These are phyloP conservation scores for Capsella rubella DNA, from an alignment of 441 rosid genomes.

Conservation along the genomic window DNA sequence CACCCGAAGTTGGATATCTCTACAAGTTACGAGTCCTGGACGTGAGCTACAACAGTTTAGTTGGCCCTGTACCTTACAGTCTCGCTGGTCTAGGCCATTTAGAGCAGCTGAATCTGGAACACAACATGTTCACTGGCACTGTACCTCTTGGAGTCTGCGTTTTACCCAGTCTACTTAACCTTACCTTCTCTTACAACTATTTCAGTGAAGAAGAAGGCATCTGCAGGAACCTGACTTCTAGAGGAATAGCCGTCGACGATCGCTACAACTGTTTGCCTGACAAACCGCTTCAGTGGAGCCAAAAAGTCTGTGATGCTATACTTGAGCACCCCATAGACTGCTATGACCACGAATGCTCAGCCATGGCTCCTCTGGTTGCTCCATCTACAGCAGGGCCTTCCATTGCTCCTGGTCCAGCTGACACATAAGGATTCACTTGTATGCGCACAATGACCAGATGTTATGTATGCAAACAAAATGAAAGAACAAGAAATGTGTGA, in stretches of 20 bases:
- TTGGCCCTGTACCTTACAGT: conserved; percentile 79
- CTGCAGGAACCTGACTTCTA: conserved; percentile 66
- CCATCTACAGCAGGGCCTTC: conserved; percentile 49
- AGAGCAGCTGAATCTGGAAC: conserved; percentile 71
- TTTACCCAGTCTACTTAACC: conserved; percentile 67
- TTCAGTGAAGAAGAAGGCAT: conserved; percentile 70
- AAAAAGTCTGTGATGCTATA: conserved; percentile 58
- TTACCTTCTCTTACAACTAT: conserved; percentile 74
- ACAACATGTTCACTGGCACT: conserved; percentile 73
- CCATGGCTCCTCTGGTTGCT: conserved; percentile 53
- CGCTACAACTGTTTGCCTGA: conserved; percentile 73
- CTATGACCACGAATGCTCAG: conserved; percentile 53
- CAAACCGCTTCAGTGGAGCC: conserved; percentile 65
- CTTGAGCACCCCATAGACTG: conserved; percentile 75
- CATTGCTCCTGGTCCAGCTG: conserved; percentile 60
- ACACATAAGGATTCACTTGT: conserved; percentile 34
- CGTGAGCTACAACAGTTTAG: conserved; percentile 72
- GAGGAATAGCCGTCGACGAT: conserved; percentile 63
- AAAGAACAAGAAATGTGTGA: conserved; percentile 22
- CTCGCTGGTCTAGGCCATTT: conserved; percentile 68
- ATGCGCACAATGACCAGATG: conserved; percentile 14
- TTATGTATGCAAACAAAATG: conserved; percentile 14
- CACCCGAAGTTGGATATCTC: conserved; percentile 79
- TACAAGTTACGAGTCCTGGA: conserved; percentile 78
- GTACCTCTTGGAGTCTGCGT: conserved; percentile 66